Evolutionary conservation across 2,329 filamentous ascomycete species (phyloP).

Genomic region (Ophiostoma tasmaniense): DNA sequence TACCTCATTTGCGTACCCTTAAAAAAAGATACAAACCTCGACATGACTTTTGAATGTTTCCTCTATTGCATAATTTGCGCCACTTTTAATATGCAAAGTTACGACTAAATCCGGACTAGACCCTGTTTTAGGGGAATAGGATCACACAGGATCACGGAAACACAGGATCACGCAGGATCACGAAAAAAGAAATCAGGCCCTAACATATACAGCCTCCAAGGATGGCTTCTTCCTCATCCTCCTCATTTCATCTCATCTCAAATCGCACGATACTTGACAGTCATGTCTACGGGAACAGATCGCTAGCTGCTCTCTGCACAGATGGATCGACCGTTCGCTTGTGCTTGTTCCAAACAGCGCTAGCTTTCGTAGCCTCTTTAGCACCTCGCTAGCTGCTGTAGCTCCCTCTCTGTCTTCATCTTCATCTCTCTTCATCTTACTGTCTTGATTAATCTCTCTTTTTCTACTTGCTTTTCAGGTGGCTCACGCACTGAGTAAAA

Average conservation of each 20-base stretch:
- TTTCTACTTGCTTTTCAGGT: background rate
- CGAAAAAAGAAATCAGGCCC: no score
- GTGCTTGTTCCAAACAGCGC: background rate
- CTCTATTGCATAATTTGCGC: no score
- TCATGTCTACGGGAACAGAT: background rate
- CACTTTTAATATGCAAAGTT: no score
- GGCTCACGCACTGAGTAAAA: background rate
- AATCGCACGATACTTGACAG: background rate
- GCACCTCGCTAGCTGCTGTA: background rate
- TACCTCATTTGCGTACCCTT: no score
- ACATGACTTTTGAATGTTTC: no score
- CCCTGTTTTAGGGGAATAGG: no score
- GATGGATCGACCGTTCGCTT: background rate
- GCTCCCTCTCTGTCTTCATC: background rate
- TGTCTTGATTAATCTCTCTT: background rate
- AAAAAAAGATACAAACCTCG: no score
- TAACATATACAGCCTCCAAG: background rate
- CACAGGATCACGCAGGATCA: no score
- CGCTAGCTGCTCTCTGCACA: background rate
- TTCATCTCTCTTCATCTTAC: background rate
- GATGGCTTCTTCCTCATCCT: background rate
- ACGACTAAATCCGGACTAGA: no score
- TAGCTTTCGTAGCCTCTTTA: background rate
- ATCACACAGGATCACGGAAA: no score
- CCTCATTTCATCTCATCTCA: background rate